Base-by-base conservation (phyloP, 306 rosid species). In the Vigna radiata region DNA sequence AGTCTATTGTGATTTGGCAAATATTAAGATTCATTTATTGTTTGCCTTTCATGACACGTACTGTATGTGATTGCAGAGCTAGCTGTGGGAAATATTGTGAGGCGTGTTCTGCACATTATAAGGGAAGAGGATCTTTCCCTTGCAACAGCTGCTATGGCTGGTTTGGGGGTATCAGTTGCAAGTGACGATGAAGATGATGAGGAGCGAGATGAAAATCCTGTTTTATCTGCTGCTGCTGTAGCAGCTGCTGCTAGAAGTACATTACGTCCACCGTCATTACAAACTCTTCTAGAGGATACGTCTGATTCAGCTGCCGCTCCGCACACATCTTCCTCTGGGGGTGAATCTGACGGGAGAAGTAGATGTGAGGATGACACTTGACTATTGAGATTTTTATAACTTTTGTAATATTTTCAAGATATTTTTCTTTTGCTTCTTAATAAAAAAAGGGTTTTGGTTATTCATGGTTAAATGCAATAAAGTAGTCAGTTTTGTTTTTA, bases 211-310 rank as follows among this genome's bases (percentile, higher is more conserved):
- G 87, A 92, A 82, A 88, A 66, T 75, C 86, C 96, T 4, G 90
- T 66, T 83, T 83, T 96, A 71, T 96, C 99, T 62, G 97, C 98
- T 2, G 97, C 93, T 77, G 93, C 77, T 77, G 97, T 92, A 79
- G 98, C 97, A 67, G 97, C 98, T 49, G 93, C 97, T 74, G 93
- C 98, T 37, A 92, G 99, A 83, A 93, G 97, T 83, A 89, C 98
- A 58, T 80, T 96, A 85, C 97, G 98, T 41, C 96, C 98, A 2
- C 98, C 99, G 58, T 96, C 99, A 61, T 87, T 96, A 89, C 98
- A 96, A 83, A 88, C 98, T 39, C 99, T 96, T 78, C 96, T 96
- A 17, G 99, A 96, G 86, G 97, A 90, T 77, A 29, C 84, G 8
- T 87, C 97, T 84, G 89, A 86, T 53, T 77, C 92, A 56, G 82